Conservation (phyloP, 2,329 filamentous ascomycete genomes). For the Paraphaeosphaeria sporulosa region DNA sequence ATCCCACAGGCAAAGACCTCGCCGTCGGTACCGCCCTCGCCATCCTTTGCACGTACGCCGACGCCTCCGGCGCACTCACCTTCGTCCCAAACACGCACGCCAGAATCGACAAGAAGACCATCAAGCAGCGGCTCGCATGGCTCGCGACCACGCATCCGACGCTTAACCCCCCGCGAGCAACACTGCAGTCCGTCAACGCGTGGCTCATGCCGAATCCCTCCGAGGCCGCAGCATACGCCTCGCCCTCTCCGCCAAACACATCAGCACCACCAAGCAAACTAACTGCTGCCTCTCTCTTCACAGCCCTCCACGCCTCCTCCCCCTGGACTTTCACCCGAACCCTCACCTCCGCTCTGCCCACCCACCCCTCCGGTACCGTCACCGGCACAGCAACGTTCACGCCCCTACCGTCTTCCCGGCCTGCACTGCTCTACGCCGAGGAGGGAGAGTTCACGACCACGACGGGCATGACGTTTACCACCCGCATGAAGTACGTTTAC, state of each 20-base stretch:
- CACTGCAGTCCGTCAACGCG: slow-evolving; percentile 89
- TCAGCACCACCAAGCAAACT: neutral
- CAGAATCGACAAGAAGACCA: slow-evolving; percentile 74
- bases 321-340: slow-evolving; percentile 70
- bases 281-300: neutral
- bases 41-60: slow-evolving; percentile 75
- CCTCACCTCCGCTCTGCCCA: slow-evolving; percentile 62
- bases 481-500: slow-evolving; percentile 74
- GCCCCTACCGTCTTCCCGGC: slow-evolving; percentile 34
- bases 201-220: slow-evolving; percentile 71
- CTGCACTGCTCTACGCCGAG: slow-evolving; percentile 54
- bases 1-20: slow-evolving; percentile 80
- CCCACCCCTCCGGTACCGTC: slow-evolving; percentile 72
- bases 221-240: neutral
- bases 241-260: neutral
- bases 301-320: neutral
- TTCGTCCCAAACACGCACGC: neutral
- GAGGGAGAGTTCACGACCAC: slow-evolving; percentile 69
- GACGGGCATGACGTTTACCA: slow-evolving; percentile 63
- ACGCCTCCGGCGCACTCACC: slow-evolving; percentile 64
- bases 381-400: slow-evolving; percentile 71
- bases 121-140: slow-evolving; percentile 80
- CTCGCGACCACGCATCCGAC: slow-evolving; percentile 81
- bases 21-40: slow-evolving; percentile 80
- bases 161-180: slow-evolving; percentile 83